phyloP scores from a whole-genome alignment of 2,329 filamentous ascomycete genomes.

The Zymoseptoria brevis region DNA sequence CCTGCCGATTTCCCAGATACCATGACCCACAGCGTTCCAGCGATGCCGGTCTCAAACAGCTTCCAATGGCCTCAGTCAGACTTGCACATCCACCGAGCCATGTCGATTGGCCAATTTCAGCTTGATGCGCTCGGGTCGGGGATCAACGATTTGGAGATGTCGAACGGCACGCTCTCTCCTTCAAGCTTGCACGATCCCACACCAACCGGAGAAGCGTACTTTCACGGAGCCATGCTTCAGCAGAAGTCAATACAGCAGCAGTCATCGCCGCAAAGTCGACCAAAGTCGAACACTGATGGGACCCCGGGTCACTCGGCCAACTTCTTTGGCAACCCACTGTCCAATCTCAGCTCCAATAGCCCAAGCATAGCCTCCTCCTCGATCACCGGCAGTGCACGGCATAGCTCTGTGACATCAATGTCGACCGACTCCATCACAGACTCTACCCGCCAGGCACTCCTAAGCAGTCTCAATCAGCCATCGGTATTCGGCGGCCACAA shows the following conservation, averaged over 20 bases:
- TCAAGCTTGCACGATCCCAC: constrained; percentile 65
- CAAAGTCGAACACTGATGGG: constrained; percentile 10
- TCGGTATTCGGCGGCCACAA: constrained; percentile 43
- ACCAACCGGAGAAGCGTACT: constrained; percentile 61
- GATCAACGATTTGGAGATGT: constrained; percentile 67
- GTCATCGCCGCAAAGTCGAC: constrained; percentile 11
- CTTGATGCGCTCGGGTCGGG: constrained; percentile 66
- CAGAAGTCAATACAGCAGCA: constrained; percentile 25
- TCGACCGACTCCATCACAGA: constrained; percentile 61
- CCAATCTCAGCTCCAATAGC: constrained; percentile 63
- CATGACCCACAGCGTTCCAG: constrained; percentile 65
- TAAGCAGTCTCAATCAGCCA: constrained; percentile 54
- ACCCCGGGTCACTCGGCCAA: constrained; percentile 42
- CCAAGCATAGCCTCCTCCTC: constrained; percentile 56
- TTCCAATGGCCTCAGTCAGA: constrained; percentile 56
- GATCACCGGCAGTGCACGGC: constrained; percentile 57
- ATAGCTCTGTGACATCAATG: constrained; percentile 53
- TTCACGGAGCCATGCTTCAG: constrained; percentile 61
- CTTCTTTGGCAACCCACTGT: constrained; percentile 51
- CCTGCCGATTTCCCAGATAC: constrained; percentile 86
- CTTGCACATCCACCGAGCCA: constrained; percentile 55
- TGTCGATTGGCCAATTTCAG: constrained; percentile 59
- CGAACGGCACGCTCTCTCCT: constrained; percentile 65
- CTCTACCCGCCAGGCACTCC: constrained; percentile 54
- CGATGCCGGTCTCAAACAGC: constrained; percentile 19